Evolutionary conservation across 164 flowering plant genomes (phyloP).

Genomic region (Tetracentron sinense): DNA sequence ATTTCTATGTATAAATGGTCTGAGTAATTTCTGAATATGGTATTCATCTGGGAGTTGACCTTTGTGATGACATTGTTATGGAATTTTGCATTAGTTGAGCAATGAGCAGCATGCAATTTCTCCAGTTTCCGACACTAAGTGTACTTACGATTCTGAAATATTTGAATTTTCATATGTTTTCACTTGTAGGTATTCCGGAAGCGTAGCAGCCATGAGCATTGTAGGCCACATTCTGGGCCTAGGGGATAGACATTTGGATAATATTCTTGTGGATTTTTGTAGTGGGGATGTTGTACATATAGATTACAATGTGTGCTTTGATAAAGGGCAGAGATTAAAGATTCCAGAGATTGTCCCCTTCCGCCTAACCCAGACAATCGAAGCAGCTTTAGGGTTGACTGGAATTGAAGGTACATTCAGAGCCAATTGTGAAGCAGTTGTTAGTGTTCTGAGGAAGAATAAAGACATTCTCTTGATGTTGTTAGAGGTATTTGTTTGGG

Average conservation of each 20-base stretch:
- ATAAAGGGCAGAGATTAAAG: conserved; percentile 88
- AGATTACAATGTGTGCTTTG: conserved; percentile 96
- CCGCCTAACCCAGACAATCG: conserved; percentile 92
- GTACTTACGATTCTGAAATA: not conserved
- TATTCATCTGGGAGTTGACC: not conserved
- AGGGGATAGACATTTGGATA: conserved; percentile 97
- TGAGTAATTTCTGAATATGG: not conserved
- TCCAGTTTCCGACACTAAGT: not conserved
- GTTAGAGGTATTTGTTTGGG: conserved; percentile 94
- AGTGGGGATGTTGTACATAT: conserved; percentile 93
- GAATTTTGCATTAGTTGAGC: not conserved
- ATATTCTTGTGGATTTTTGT: conserved; percentile 82
- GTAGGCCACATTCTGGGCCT: conserved; percentile 92
- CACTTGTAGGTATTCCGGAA: conserved; percentile 76
- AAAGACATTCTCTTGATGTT: conserved; percentile 88
- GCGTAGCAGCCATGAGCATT: conserved; percentile 95
- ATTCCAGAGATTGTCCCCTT: conserved; percentile 98
- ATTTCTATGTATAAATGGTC: not conserved
- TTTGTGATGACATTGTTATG: not conserved
- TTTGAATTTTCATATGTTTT: conserved; percentile 4
- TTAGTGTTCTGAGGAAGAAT: conserved; percentile 76
- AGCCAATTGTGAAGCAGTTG: conserved; percentile 87
- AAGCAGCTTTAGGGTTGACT: conserved; percentile 90
- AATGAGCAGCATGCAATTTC: not conserved
- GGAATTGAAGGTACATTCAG: conserved; percentile 90